A percentile compares a stretch with the other conserved stretches of the same genome.
phyloP scores from a whole-genome alignment of 2,329 filamentous ascomycete genomes.

The Hymenotorrendiella dingleyae region DNA sequence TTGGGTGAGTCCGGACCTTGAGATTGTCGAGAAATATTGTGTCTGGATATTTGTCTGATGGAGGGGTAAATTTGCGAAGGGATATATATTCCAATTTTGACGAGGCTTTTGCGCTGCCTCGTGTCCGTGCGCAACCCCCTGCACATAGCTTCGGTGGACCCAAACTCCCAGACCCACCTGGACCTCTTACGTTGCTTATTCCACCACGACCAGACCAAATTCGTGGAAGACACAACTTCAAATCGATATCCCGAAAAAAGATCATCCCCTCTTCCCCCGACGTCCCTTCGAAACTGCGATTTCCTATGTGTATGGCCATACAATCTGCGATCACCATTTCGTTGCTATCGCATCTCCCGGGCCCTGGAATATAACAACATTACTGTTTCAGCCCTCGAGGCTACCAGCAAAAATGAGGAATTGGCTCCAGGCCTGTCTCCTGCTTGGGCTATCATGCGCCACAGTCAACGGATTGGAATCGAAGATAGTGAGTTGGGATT shows the following conservation, averaged over 20 bases:
- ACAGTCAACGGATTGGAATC: slow-evolving; percentile 52
- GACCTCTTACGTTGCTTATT: slow-evolving; percentile 18
- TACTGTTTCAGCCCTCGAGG: slow-evolving; percentile 18
- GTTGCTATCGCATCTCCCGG: neutral
- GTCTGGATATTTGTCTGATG: neutral
- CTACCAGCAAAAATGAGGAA: slow-evolving; percentile 45
- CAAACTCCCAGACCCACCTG: neutral
- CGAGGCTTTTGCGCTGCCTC: slow-evolving; percentile 13
- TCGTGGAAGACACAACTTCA: too few species aligned
- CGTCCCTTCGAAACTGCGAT: too few species aligned
- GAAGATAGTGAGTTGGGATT: slow-evolving; percentile 41
- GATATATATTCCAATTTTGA: neutral
- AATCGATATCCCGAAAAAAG: too few species aligned
- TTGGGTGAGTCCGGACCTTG: neutral
- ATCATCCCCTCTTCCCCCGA: too few species aligned
- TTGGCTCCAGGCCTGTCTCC: slow-evolving; percentile 43
- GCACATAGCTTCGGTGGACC: too few species aligned
- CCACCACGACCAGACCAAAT: too few species aligned
- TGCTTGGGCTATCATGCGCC: slow-evolving; percentile 49
- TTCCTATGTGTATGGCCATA: neutral
- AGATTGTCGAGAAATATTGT: too few species aligned
- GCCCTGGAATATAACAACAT: neutral
- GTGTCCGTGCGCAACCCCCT: neutral
- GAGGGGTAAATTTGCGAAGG: neutral
- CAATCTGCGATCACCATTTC: too few species aligned